Base-by-base conservation (phyloP, 805 yeast species). In the Cephaloascus fragrans region DNA sequence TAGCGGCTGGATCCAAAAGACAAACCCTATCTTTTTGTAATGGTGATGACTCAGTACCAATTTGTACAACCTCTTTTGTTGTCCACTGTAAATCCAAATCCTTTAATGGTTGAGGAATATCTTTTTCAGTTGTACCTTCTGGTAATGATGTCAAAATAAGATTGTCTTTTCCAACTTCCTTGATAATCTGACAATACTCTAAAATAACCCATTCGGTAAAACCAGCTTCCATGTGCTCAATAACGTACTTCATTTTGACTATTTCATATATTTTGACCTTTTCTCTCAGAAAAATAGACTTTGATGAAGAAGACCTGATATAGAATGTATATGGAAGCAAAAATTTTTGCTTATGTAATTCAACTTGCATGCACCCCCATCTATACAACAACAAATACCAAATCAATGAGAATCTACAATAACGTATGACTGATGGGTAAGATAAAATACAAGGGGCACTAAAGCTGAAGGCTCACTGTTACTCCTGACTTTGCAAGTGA, bases 141-240 rank as follows among this genome's bases (percentile, higher is more conserved):
- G 95, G 90, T 23, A 89, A 65, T 1, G 96, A 88, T 0, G 95
- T 76, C 45, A 89, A 64, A 32, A 82, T 64, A 34, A 90, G 66
- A 54, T 88, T 86, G 19, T 76, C 80, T 16, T 67, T 62, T 2
- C 97, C 97, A 4, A 90, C 80, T 44, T 90, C 97, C 39, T 75
- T 67, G 36, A 88, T 75, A 42, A 90, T 89, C 50, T 83, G 86
- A 19, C 76, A 61, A 59, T 90, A 90, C 52, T 90, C 98, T 4
- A 93, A 68, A 20, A 75, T 72, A 34, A 90, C 97, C 98, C 98
- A 90, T 47, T 84, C 93, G 46, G 96, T 86, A 71, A 90, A 87
- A 1, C 96, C 97, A 44, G 78, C 83, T 60, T 90, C 98, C 97
- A 90, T 90, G 56, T 90, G 98, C 60, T 90, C 98, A 38, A 90